Evolutionary conservation across 306 rosid species (phyloP), one percentile per base, ranked within the genome.

Genomic region (Acacia acuminata): DNA sequence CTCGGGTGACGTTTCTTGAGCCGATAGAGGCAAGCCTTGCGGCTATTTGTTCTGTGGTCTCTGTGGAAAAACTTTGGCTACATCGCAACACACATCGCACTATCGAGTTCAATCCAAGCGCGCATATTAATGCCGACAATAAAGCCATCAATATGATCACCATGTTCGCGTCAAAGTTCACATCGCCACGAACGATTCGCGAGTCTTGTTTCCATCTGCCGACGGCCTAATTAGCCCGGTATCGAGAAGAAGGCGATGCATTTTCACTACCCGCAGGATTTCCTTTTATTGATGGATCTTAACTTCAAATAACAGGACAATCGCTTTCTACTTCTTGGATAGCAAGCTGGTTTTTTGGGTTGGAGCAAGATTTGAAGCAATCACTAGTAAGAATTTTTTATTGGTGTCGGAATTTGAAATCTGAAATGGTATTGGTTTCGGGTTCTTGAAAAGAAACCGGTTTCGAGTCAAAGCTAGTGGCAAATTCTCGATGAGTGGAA

Each of bases 81-180:
- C 88, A 88, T 5, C 92, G 86, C 32, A 89, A 12, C 12, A 84
- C 92, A 30, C 95, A 92, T 0, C 94, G 90, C 34, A 90, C 89
- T 15, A 95, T 88, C 10, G 97, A 90, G 88, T 93, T 94, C 56
- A 94, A 64, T 17, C 93, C 97, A 0, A 94, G 86, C 1, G 98
- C 97, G 24, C 91, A 89, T 0, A 92, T 63, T 25, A 95, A 79
- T 14, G 98, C 94, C 51, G 94, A 89, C 12, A 95, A 32, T 0
- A 95, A 68, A 55, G 97, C 98, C 0, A 96, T 97, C 51, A 95
- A 65, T 20, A 93, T 84, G 47, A 95, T 90, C 64, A 92, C 93
- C 97, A 93, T 93, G 90, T 95, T 95, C 79, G 93, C 82, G 79
- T 92, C 98, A 81, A 94, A 93, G 69, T 85, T 89, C 3, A 86